Evolutionary conservation across 1,284 basidiomycete species (phyloP), one percentile per base, ranked within the genome.

Genomic region (Inonotus hispidus): DNA sequence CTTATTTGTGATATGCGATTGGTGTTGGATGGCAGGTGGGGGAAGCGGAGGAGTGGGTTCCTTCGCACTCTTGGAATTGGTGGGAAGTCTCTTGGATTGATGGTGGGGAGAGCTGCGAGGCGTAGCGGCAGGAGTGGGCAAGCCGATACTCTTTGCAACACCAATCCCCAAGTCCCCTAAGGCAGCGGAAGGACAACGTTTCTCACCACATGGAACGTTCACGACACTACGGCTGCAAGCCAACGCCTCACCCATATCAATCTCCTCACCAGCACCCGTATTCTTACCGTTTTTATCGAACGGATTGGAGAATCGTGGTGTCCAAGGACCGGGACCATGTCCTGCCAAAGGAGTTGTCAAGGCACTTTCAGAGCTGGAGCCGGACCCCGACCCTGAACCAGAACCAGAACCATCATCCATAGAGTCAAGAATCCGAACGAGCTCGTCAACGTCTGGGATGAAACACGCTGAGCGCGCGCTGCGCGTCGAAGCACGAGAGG

Each of bases 371-470:
- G 25, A 27, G 21, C 41, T 56, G 37, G 38, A 19, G 27, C 47
- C 56, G 35, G 55, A 29, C 5, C 38, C 38, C n/a, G 38, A 39
- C 13, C 13, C 38, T 14, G 41, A 43, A 8, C 19, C 19, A 14
- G 41, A n/a, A 10, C 53, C 19, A 29, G 47, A 52, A 32, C 32
- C 47, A 49, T 32, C 37, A 19, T 53, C 57, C 29, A 60, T 55
- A 14, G 52, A 43, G 49, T 61, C 53, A 6, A 61, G 37, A 37
- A 62, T 45, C 29, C 58, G 45, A 21, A 63, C 47, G 50, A 65
- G 62, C 59, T 65, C 59, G 54, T 63, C 55, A 35, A 63, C 58
- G 35, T 59, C 39, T 35, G 62, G 58, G 21, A 63, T 56, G 32
- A 53, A 37, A 25, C 45, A 63, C 35, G 57, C 46, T 41, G 37